Conservation (phyloP, 371 early-diverging fungal species). For the Lichtheimia hyalospora region DNA sequence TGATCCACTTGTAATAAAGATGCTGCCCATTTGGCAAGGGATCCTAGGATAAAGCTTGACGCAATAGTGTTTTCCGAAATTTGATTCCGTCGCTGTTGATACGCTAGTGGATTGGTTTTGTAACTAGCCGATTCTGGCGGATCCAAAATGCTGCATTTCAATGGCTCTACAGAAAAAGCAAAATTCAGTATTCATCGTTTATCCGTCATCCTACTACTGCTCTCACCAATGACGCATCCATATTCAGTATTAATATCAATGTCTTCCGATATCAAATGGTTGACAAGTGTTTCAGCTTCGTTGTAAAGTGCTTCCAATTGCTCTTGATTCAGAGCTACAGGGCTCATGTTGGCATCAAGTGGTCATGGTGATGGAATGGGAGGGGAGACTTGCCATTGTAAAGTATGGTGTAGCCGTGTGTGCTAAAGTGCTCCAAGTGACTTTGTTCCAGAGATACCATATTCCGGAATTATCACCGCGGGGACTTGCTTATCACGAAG, state of each 20-base stretch:
- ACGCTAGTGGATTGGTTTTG: conserved; percentile 22
- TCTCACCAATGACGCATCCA: conserved; percentile 53
- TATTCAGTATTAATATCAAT: conserved; percentile 42
- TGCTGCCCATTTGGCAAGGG: conserved; percentile 34
- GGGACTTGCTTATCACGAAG: no score
- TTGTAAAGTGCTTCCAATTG: conserved; percentile 34
- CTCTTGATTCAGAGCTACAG: conserved; percentile 19
- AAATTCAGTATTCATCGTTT: background rate
- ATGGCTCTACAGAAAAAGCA: conserved; percentile 33
- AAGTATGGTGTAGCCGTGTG: conserved; percentile 13
- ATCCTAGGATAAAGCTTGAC: conserved; percentile 28
- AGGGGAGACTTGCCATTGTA: conserved; percentile 3
- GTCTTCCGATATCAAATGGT: conserved; percentile 47
- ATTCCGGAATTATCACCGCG: no score
- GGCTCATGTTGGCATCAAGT: background rate
- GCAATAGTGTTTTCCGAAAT: conserved; percentile 13
- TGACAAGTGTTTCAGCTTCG: conserved; percentile 53
- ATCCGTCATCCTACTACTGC: background rate
- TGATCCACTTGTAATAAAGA: conserved; percentile 10
- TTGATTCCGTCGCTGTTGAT: conserved; percentile 27
- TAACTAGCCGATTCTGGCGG: conserved; percentile 15
- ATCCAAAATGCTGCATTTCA: conserved; percentile 51
- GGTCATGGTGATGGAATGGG: background rate
- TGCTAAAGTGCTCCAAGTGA: conserved; percentile 33
- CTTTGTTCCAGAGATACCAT: conserved; percentile 3